phyloP scores from a whole-genome alignment of 495 filamentous ascomycete genomes.

The Penicillium silybi region DNA sequence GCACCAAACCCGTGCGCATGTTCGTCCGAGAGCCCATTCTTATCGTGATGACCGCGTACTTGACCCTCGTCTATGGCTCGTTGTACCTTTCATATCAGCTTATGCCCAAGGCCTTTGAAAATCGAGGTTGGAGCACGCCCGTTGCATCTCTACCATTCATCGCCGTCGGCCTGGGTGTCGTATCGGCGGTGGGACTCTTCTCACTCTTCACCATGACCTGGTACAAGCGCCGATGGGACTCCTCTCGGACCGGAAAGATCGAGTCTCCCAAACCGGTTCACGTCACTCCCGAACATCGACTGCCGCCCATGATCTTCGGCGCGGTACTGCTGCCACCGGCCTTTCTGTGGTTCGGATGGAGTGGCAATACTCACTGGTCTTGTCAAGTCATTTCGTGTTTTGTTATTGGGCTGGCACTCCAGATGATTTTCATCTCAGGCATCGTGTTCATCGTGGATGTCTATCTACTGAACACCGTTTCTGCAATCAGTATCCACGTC shows the following conservation, averaged over 20 bases:
- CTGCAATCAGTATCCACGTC: slow-evolving; percentile 60
- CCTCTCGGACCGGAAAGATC: slow-evolving; percentile 2
- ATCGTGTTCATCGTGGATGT: slow-evolving; percentile 54
- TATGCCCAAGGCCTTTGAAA: slow-evolving; percentile 48
- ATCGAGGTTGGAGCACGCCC: slow-evolving; percentile 38
- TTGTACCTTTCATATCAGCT: slow-evolving; percentile 52
- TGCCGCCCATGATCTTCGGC: slow-evolving; percentile 51
- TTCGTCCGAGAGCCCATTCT: slow-evolving; percentile 52
- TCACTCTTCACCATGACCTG: slow-evolving; percentile 22
- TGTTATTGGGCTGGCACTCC: slow-evolving; percentile 24
- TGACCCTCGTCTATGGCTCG: slow-evolving; percentile 47
- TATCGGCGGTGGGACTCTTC: slow-evolving; percentile 18
- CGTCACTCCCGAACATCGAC: slow-evolving; percentile 44
- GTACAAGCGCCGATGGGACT: slow-evolving; percentile 17
- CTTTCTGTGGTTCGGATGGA: slow-evolving; percentile 57
- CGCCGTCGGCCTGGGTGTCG: slow-evolving; percentile 44
- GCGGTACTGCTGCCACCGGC: slow-evolving; percentile 47
- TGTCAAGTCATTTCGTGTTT: slow-evolving; percentile 25
- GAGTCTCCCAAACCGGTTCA: not conserved
- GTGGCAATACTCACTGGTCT: slow-evolving; percentile 22
- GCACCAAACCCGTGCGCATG: slow-evolving; percentile 52
- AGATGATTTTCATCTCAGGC: slow-evolving; percentile 27
- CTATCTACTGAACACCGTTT: slow-evolving; percentile 47
- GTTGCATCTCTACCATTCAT: slow-evolving; percentile 48
- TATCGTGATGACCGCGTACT: slow-evolving; percentile 38